These are phyloP conservation scores for Hortiboletus campestris DNA, from an alignment of 768 basidiomycete species.

Conservation along the genomic window DNA sequence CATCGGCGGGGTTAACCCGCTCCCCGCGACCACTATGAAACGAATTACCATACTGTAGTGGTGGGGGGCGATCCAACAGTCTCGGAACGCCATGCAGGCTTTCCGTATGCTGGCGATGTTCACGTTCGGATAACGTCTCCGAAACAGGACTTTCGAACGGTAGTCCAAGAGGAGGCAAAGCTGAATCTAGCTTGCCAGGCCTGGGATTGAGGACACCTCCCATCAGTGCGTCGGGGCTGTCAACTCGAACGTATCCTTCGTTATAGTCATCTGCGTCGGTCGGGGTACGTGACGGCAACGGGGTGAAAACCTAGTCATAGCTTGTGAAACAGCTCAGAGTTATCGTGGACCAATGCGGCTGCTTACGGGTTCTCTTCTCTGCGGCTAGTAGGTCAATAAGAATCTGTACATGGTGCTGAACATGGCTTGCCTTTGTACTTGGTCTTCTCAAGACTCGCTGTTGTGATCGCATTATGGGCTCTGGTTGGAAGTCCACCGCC, in stretches of 20 bases:
- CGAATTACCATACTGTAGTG: constrained; percentile 14
- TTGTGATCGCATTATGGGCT: constrained; percentile 21
- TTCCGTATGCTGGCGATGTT: constrained; percentile 15
- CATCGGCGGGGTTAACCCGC: constrained; percentile 10
- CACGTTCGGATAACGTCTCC: constrained; percentile 26
- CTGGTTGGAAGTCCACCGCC: constrained; percentile 23
- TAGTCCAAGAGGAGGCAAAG: constrained; percentile 23
- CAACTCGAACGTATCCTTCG: constrained; percentile 32
- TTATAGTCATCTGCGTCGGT: constrained; percentile 33
- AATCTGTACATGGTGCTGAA: not conserved
- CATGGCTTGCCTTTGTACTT: constrained; percentile 24
- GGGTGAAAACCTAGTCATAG: constrained; percentile 29
- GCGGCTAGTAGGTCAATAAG: constrained; percentile 12
- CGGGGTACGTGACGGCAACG: constrained; percentile 32
- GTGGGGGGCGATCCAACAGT: constrained; percentile 25
- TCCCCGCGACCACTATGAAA: constrained; percentile 23
- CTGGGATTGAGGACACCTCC: constrained; percentile 33
- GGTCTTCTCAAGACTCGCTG: constrained; percentile 26
- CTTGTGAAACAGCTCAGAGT: constrained; percentile 7
- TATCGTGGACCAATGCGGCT: not conserved
- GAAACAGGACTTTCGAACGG: constrained; percentile 17
- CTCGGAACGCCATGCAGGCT: constrained; percentile 22
- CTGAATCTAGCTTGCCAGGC: constrained; percentile 23
- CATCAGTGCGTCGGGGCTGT: constrained; percentile 32
- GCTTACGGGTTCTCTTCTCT: constrained; percentile 35